Percentiles rank a stretch among this genome's conserved stretches.
These are phyloP conservation scores for Pseudogymnoascus sp. DNA, from an alignment of 2,329 filamentous ascomycete species.

Conservation along the genomic window DNA sequence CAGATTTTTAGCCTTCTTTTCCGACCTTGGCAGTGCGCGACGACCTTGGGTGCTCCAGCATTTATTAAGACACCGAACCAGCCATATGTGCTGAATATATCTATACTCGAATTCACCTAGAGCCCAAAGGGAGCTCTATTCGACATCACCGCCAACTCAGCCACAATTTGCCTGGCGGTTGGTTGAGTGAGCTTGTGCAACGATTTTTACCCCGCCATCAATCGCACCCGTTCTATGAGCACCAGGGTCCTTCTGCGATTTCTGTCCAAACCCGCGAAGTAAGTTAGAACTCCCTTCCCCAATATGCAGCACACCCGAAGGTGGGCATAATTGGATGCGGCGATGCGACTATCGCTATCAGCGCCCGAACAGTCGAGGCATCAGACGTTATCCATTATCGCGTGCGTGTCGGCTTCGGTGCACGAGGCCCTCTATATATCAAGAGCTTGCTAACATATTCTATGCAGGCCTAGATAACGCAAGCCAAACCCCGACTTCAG, in stretches of 20 bases:
- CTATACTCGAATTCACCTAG: background rate
- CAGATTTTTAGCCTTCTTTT: background rate
- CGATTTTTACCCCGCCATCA: background rate
- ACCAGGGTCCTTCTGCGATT: slow-evolving; percentile 84
- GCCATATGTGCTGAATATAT: background rate
- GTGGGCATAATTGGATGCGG: background rate
- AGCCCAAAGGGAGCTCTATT: background rate
- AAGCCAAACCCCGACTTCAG: slow-evolving; percentile 32
- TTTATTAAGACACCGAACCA: background rate
- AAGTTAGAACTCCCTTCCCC: slow-evolving; percentile 30
- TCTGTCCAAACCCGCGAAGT: slow-evolving; percentile 93
- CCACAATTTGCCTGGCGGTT: background rate
- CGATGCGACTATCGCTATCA: background rate
- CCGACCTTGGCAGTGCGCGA: background rate
- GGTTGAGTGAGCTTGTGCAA: background rate
- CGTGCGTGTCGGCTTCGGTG: background rate
- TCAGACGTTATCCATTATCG: background rate
- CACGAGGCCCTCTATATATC: background rate
- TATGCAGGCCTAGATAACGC: slow-evolving; percentile 54
- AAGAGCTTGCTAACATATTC: slow-evolving; percentile 3
- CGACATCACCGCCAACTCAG: background rate
- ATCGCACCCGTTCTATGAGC: slow-evolving; percentile 56
- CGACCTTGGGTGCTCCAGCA: background rate
- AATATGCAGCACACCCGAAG: background rate
- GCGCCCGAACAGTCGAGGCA: background rate